phyloP scores from a whole-genome alignment of 148 eudicot species.

The Pouteria glomerata region DNA sequence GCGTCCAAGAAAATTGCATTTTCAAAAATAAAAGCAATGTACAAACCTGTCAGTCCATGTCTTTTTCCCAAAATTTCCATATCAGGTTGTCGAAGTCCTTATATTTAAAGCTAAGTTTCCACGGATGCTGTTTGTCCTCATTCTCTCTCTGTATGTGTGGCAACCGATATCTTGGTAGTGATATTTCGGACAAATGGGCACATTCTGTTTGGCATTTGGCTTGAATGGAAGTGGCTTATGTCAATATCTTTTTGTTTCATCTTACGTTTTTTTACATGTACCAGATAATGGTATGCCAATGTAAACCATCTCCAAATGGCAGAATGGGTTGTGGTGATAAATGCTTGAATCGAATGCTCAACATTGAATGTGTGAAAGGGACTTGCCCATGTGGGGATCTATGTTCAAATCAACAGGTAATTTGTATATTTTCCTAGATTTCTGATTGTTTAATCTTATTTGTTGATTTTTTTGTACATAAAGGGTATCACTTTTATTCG shows the following conservation, averaged over 20 bases:
- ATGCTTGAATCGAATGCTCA: constrained; percentile 93
- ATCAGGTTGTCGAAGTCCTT: neutral
- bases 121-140: too few species aligned
- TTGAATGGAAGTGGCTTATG: constrained; percentile 5
- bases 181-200: neutral
- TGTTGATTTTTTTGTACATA: constrained; percentile 6
- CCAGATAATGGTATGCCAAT: constrained; percentile 96
- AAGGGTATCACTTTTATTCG: neutral
- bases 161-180: neutral
- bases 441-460: neutral
- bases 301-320: constrained; percentile 74
- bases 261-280: constrained; percentile 16
- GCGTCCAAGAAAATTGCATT: neutral
- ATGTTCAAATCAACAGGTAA: constrained; percentile 93
- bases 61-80: neutral
- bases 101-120: neutral
- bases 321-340: constrained; percentile 79
- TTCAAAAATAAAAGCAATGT: neutral
- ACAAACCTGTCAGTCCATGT: neutral
- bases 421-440: neutral
- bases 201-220: neutral
- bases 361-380: constrained; percentile 85
- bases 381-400: constrained; percentile 93
- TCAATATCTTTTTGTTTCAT: neutral
- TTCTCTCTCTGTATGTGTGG: neutral